These are phyloP conservation scores for Dendrocalamus sinicus DNA, from an alignment of 176 grass and related monocot species.

Conservation along the genomic window DNA sequence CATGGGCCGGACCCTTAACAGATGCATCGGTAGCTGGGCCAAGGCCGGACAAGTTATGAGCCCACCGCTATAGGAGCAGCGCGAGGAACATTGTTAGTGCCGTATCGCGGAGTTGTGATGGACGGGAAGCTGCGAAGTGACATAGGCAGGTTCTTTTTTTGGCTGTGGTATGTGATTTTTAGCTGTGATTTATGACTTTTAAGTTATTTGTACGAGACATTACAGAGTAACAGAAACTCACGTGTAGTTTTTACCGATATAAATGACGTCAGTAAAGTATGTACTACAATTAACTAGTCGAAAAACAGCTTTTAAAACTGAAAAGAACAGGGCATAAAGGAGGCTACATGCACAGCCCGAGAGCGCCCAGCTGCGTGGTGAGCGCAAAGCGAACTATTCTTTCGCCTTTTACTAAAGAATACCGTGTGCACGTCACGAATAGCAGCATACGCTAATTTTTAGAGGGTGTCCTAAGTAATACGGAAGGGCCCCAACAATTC, in stretches of 20 bases:
- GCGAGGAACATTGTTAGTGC: not conserved
- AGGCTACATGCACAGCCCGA: accelerated
- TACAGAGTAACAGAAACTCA: no score
- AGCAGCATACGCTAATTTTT: not conserved
- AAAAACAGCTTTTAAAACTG: no score
- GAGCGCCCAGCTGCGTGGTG: constrained; percentile 30
- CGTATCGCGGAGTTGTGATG: not conserved
- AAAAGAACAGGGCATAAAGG: no score
- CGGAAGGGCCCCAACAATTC: not conserved
- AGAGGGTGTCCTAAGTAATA: no score
- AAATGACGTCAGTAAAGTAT: no score
- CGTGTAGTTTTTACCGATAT: no score
- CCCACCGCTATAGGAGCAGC: not conserved
- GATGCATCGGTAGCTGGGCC: not conserved
- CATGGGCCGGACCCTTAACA: no score
- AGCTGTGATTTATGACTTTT: no score
- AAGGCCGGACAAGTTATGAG: not conserved
- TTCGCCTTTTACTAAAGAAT: constrained; percentile 75
- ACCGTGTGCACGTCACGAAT: not conserved
- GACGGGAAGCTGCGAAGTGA: not conserved
- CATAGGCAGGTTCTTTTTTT: no score
- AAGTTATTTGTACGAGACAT: no score
- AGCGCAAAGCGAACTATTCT: constrained; percentile 56
- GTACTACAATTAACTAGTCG: no score
- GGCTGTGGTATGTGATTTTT: no score